Evolutionary conservation across 2,329 filamentous ascomycete species (phyloP).

Genomic region (Aspergillus bombycis): DNA sequence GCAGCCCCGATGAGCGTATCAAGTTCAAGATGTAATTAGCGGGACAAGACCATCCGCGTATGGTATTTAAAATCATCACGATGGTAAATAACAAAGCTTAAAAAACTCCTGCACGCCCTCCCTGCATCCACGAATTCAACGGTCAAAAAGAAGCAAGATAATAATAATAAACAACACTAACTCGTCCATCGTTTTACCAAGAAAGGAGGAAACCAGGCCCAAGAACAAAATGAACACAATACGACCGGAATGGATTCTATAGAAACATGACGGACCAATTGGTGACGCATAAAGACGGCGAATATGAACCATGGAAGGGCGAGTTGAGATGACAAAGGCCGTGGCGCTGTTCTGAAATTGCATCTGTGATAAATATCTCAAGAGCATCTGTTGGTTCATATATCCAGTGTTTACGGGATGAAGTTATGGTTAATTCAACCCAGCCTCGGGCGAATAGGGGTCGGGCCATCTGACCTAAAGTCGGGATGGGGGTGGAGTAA

Average conservation of each 20-base stretch:
- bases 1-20: background rate
- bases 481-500: background rate
- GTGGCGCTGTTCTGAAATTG: background rate
- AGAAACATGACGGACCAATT: background rate
- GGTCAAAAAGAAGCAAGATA: background rate
- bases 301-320: background rate
- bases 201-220: background rate
- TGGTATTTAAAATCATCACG: slow-evolving; percentile 4
- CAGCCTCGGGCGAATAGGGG: background rate
- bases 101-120: slow-evolving; percentile 5
- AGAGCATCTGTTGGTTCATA: background rate
- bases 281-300: background rate
- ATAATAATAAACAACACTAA: background rate
- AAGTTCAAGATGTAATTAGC: background rate
- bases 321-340: background rate
- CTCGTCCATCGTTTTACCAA: background rate
- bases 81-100: slow-evolving; percentile 1
- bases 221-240: background rate
- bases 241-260: background rate
- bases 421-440: background rate
- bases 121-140: background rate
- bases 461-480: background rate
- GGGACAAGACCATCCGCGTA: background rate
- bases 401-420: background rate
- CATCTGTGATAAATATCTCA: background rate